Percentiles rank a stretch among this genome's conserved stretches.
Conservation (phyloP, 805 yeast species). For the Lachancea nothofagi region DNA sequence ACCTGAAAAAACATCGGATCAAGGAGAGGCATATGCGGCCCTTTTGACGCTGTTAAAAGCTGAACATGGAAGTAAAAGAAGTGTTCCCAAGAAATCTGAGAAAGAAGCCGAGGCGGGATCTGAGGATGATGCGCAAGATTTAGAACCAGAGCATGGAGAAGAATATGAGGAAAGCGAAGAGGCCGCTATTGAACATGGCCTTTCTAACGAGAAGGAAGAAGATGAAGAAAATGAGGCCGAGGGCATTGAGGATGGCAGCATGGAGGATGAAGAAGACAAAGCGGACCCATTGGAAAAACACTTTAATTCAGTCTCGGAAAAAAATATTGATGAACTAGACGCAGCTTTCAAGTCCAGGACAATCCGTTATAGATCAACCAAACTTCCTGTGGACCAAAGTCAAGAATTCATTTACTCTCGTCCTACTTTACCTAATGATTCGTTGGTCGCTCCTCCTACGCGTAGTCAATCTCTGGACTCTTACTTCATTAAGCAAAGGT, state of each 20-base stretch:
- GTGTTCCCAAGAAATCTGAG: conserved; percentile 11
- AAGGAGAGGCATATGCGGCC: conserved; percentile 51
- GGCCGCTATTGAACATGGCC: conserved; percentile 18
- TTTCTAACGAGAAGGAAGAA: conserved; percentile 16
- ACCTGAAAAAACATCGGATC: conserved; percentile 16
- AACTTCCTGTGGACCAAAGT: conserved; percentile 13
- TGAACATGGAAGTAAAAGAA: conserved; percentile 35
- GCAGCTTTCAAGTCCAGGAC: conserved; percentile 30
- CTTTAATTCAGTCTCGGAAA: conserved; percentile 47
- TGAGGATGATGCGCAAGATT: no score
- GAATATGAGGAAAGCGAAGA: conserved; percentile 23
- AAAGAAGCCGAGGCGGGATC: conserved; percentile 29
- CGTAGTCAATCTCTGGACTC: conserved; percentile 24
- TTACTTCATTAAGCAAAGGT: conserved; percentile 45
- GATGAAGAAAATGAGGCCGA: conserved; percentile 13
- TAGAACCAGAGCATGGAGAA: no score
- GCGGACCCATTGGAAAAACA: conserved; percentile 76
- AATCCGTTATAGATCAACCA: conserved; percentile 23
- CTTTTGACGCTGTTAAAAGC: conserved; percentile 54
- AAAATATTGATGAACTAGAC: conserved; percentile 36
- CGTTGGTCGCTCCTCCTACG: conserved; percentile 20
- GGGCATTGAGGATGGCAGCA: conserved; percentile 31
- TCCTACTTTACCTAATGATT: conserved; percentile 21
- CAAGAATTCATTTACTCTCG: conserved; percentile 25
- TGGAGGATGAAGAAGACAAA: conserved; percentile 33